phyloP scores from a whole-genome alignment of 2,329 filamentous ascomycete species.

The Aureobasidium sp. region DNA sequence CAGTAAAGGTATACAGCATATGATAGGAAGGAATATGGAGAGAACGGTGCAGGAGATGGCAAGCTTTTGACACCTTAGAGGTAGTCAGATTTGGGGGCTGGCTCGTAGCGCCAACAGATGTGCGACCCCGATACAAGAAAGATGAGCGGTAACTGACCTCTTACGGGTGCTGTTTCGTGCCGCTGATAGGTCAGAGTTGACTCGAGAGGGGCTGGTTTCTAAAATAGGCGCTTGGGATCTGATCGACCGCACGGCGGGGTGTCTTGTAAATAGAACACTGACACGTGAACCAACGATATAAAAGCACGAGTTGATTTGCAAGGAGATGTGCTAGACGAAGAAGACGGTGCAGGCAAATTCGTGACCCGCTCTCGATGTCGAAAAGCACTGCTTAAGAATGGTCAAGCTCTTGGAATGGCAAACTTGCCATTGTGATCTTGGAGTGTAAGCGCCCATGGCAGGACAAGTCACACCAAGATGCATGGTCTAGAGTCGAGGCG shows the following conservation, averaged over 20 bases:
- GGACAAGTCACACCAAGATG: neutral
- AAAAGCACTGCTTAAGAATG: neutral
- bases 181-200: conserved; percentile 1
- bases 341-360: neutral
- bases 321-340: neutral
- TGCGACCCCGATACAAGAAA: neutral
- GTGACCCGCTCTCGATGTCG: neutral
- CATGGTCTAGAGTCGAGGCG: neutral
- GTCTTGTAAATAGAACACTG: neutral
- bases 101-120: conserved; percentile 11
- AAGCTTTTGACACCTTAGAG: conserved; percentile 10
- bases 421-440: neutral
- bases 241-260: neutral
- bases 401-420: neutral
- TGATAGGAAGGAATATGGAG: neutral
- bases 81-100: neutral
- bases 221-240: conserved; percentile 4
- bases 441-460: conserved; percentile 7
- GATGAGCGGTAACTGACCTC: conserved; percentile 10
- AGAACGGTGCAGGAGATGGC: conserved; percentile 2
- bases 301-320: neutral
- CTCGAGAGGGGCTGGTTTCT: neutral
- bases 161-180: neutral
- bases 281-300: neutral
- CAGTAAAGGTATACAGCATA: neutral